These are phyloP conservation scores for Aschersonia sp. DNA, from an alignment of 2,329 filamentous ascomycete genomes.

Conservation along the genomic window DNA sequence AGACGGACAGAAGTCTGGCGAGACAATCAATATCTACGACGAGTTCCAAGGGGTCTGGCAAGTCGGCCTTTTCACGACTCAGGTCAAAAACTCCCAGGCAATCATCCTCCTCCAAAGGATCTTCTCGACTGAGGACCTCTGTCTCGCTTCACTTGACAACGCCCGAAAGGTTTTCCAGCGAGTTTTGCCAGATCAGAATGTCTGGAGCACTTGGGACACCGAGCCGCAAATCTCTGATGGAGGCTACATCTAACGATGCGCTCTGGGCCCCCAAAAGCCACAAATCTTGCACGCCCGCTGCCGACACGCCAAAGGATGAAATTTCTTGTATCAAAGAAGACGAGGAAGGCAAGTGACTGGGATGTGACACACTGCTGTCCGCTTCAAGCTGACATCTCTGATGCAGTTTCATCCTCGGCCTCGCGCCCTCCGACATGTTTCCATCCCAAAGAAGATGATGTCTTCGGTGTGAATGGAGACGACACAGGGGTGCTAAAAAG, in stretches of 20 bases:
- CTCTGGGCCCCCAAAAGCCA: background rate
- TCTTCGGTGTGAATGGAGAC: background rate
- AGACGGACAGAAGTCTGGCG: constrained; percentile 1
- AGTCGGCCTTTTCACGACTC: constrained; percentile 13
- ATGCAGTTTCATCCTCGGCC: background rate
- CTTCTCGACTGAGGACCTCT: background rate
- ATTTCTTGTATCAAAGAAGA: background rate
- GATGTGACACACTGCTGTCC: background rate
- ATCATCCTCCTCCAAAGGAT: constrained; percentile 3
- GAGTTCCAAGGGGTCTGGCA: constrained; percentile 2
- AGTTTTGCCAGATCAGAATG: constrained; percentile 1
- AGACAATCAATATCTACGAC: constrained; percentile 5
- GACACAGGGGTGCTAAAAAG: background rate
- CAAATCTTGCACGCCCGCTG: background rate
- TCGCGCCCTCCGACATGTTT: background rate
- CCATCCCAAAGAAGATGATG: background rate
- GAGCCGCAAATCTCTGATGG: background rate
- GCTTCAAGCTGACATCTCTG: background rate
- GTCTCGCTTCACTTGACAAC: background rate
- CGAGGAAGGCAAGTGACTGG: background rate
- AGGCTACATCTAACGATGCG: background rate
- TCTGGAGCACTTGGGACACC: background rate
- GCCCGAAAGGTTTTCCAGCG: background rate
- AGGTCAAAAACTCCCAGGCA: constrained; percentile 8
- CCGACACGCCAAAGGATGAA: background rate